These are phyloP conservation scores for Coemansia sp. DNA, from an alignment of 192 early-diverging fungal genomes.

Conservation along the genomic window DNA sequence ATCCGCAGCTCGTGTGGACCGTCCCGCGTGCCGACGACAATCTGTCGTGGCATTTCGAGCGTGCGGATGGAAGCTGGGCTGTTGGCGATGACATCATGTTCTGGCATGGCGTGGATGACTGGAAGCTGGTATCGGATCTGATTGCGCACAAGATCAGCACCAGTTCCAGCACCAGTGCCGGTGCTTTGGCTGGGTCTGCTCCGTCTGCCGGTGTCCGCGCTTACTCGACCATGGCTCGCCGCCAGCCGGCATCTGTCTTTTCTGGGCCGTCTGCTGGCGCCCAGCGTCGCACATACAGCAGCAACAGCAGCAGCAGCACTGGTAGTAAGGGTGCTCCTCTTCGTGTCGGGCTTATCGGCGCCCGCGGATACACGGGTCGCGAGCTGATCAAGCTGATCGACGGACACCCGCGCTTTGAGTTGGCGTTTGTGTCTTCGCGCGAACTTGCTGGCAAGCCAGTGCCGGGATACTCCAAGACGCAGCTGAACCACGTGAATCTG, in stretches of 20 bases:
- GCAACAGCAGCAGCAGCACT: conserved; percentile 53
- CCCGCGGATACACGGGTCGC: conserved; percentile 95
- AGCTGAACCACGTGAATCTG: conserved; percentile 76
- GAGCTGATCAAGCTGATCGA: conserved; percentile 92
- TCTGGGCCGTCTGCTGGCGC: conserved; percentile 5
- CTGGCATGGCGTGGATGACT: conserved; percentile 90
- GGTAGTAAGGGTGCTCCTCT: conserved; percentile 10
- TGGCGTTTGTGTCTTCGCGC: conserved; percentile 90
- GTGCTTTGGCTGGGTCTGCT: conserved; percentile 14
- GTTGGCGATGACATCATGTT: conserved; percentile 77
- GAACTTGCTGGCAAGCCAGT: conserved; percentile 90
- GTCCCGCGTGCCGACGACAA: conserved; percentile 74
- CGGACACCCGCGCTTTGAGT: conserved; percentile 80
- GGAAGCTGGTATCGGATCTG: conserved; percentile 72
- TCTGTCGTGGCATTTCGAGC: conserved; percentile 96
- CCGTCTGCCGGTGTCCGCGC: conserved; percentile 53
- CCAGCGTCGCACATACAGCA: conserved; percentile 64
- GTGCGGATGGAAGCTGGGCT: conserved; percentile 81
- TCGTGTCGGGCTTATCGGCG: conserved; percentile 91
- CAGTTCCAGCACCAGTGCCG: neutral
- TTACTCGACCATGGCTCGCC: conserved; percentile 59
- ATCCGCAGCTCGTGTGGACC: conserved; percentile 80
- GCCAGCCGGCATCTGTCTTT: neutral
- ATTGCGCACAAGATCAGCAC: conserved; percentile 46
- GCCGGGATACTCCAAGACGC: conserved; percentile 69